Base-by-base conservation (phyloP, 192 early-diverging fungal genomes). In the Haplosporangium gracile region DNA sequence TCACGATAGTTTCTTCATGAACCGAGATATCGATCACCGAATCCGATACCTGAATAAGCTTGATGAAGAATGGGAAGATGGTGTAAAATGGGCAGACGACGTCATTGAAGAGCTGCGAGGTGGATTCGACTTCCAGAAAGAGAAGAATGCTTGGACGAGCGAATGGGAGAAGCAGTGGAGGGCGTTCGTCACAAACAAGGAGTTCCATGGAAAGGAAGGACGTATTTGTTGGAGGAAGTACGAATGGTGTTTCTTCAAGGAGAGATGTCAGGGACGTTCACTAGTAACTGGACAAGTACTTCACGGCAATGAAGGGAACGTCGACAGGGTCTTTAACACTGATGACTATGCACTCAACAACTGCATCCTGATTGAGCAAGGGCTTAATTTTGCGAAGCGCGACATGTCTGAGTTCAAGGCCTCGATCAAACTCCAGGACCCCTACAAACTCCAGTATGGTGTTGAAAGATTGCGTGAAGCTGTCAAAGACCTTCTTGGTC, bases 201-300 rank as follows among this genome's bases (percentile, higher is more conserved):
- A 2, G 4, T 26, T 40, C 38, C 1, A 2, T 70, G 68, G 47
- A 29, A 5, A 79, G 0, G 26, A 34, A 8, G 69, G 51, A 1
- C 55, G 78, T 7, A 13, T 80, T 34, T 4, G 1, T 0, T 80
- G 78, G 78, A 74, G 32, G 29, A 73, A 80, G 42, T 47, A 6
- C 20, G 57, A 80, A 38, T 80, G 71, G 78, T 47, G 78, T 15
- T 80, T 68, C 29, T 74, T 80, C 63, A 4, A 0, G 3, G 70
- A 79, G 49, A 72, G 29, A 7, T 79, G 77, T 39, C 49, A 57
- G 38, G 72, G 60, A 38, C 78, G 78, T 1, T 80, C 78, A 3
- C 32, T 80, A 32, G 71, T 80, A 7, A 80, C 78, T 18, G 71
- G 78, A 24, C 71, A 80, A 38, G 68, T 22, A 8, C 68, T 78